Conservation (phyloP, 768 basidiomycete species). For the Clitopilus passeckerianus region DNA sequence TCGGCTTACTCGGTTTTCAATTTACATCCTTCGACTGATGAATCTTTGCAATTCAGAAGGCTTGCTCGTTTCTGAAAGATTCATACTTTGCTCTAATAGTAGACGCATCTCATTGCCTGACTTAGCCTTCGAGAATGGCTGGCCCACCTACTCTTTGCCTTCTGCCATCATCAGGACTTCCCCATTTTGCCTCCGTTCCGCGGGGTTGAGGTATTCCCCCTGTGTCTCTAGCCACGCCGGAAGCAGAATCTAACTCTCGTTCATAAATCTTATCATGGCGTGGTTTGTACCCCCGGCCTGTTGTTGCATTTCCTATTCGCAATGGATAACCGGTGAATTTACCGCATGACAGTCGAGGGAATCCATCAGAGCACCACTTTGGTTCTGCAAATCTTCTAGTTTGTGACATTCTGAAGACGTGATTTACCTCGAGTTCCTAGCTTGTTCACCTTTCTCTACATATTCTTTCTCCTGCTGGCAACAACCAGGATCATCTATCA, state of each 20-base stretch:
- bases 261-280: too few relatives aligned
- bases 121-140: neutral
- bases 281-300: too few relatives aligned
- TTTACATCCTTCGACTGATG: neutral
- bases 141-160: neutral
- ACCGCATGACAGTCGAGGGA: too few relatives aligned
- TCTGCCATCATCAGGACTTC: neutral
- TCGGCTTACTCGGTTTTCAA: neutral
- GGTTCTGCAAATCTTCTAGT: neutral
- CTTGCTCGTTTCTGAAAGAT: too few relatives aligned
- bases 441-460: neutral
- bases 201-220: neutral
- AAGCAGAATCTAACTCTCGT: neutral
- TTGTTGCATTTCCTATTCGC: too few relatives aligned
- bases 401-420: neutral
- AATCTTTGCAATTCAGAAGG: neutral
- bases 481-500: too few relatives aligned
- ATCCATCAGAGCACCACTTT: neutral
- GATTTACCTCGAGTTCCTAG: neutral
- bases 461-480: neutral
- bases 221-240: neutral
- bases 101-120: neutral
- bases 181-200: neutral
- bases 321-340: too few relatives aligned
- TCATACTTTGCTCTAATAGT: too few relatives aligned